Base-by-base conservation (phyloP, 768 basidiomycete species). In the Mycena belliarum region DNA sequence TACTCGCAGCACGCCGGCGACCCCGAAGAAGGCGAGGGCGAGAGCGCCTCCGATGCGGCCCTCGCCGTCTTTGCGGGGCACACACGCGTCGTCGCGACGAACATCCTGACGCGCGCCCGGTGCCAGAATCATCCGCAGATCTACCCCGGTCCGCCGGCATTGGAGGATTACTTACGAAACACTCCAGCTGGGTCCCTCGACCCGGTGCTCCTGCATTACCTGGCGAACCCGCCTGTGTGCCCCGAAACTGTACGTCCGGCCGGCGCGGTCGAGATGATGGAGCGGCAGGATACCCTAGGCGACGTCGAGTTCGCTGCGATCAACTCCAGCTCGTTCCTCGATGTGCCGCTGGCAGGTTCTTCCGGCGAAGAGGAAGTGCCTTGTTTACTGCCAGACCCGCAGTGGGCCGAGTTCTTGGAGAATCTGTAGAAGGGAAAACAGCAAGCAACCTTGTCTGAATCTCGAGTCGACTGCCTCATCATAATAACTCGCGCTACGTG, bases 21-120 rank as follows among this genome's bases (percentile, higher is more conserved):
- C 18, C 20, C 20, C 35, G n/a, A n/a, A n/a, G n/a, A n/a, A n/a
- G n/a, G n/a, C 32, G 38, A 48, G 14, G 25, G 18, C 4, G 57
- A 59, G 28, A 24, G 32, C 8, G 57, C n/a, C n/a, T n/a, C n/a
- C n/a, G n/a, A 52, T 14, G 46, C 44, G 28, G 23, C 40, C 11
- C 50, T 59, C 38, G 57, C 33, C 29, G 40, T 59, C 1, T 37
- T 59, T 41, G 44, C 57, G 4, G 57, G 57, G 10, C 44, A 16
- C 23, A 53, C 57, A 18, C 51, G 45, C 18, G 12, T 52, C 49
- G 23, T 59, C 38, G 51, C 51, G n/a, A 44, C 33, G 51, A 48
- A 0, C 15, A 47, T 59, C 46, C 33, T 59, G 21, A 16, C 43
- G 24, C 20, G 38, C 16, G 16, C 28, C 12, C 45, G 8, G 15